Evolutionary conservation across 1,284 basidiomycete genomes (phyloP), one percentile per base, ranked within the genome.

Genomic region (Chondrostereum purpureum): DNA sequence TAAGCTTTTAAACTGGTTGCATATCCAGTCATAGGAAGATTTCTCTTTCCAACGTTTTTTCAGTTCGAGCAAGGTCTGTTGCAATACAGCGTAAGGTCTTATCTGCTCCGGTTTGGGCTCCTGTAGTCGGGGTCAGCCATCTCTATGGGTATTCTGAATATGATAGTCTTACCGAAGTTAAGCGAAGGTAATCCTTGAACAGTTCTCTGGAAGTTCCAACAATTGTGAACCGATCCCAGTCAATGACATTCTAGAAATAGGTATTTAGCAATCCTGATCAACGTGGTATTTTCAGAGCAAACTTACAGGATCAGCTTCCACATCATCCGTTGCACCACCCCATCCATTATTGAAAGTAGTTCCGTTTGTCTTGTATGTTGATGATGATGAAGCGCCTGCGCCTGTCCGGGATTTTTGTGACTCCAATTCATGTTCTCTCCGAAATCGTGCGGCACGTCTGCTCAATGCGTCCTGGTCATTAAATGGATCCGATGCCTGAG

Each of bases 1-100:
- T 55, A 99, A 72, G 60, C 89, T 92, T 74, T 99, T 99, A 71
- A 99, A 92, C 68, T 99, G 96, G 60, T 92, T 96, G 61, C 95
- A 92, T 59, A 97, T 92, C 82, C 92, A 99, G 45, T 79, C 74
- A 61, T 99, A 97, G 50, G 89, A 84, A 46, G 73, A 71, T 58
- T 90, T 90, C 52, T 85, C 75, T 53, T 83, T 78, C 92, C 94
- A 99, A 54, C 87, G 88, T 46, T 76, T 78, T 68, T 95, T 97
- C 43, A 99, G 77, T 58, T 93, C 84, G 48, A 78, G 69, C 38
- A 99, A 76, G 3, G 96, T 96, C 64, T 87, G 77, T 63, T 89
- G 78, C 18, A 99, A 75, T 38, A 98, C 75, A 39, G 77, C 64
- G 50, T 93, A 83, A 13, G 96, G 96, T 36, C 96, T 85, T 50